Conservation (phyloP, 2,329 filamentous ascomycete genomes). For the Diplocarpon rosae region DNA sequence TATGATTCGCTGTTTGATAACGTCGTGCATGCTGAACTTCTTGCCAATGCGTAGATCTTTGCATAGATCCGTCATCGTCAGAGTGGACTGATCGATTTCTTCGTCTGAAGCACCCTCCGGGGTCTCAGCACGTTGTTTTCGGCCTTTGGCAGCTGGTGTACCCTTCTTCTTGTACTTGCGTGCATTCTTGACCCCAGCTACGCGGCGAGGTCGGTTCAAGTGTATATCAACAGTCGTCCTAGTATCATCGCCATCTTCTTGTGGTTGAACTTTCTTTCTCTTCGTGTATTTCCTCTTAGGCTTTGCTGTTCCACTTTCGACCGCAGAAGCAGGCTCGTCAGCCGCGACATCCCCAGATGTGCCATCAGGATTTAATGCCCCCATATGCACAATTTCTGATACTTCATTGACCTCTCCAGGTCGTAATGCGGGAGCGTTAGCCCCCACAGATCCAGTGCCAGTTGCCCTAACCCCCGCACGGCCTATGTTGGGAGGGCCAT, state of each 20-base stretch:
- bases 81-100: conserved; percentile 51
- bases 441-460: conserved; percentile 6
- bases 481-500: conserved; percentile 4
- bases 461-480: conserved; percentile 6
- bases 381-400: conserved; percentile 18
- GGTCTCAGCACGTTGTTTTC: conserved; percentile 30
- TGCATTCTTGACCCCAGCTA: conserved; percentile 10
- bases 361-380: conserved; percentile 21
- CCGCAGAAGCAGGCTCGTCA: conserved; percentile 12
- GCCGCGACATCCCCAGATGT: conserved; percentile 14
- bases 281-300: conserved; percentile 15
- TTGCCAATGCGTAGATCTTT: conserved; percentile 61
- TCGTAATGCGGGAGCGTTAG: conserved; percentile 1
- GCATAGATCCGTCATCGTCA: conserved; percentile 65
- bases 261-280: conserved; percentile 15
- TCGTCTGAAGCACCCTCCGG: conserved; percentile 53
- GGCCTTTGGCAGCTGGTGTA: conserved; percentile 21
- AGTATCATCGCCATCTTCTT: conserved; percentile 16
- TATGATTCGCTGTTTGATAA: conserved; percentile 54
- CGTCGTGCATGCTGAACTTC: conserved; percentile 62
- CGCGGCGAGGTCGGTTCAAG: conserved; percentile 14
- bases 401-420: conserved; percentile 7
- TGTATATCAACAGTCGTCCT: conserved; percentile 20
- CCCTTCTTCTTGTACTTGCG: conserved; percentile 28
- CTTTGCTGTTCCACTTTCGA: conserved; percentile 11